phyloP scores from a whole-genome alignment of 805 yeast species.

The Starmerella bombicola region DNA sequence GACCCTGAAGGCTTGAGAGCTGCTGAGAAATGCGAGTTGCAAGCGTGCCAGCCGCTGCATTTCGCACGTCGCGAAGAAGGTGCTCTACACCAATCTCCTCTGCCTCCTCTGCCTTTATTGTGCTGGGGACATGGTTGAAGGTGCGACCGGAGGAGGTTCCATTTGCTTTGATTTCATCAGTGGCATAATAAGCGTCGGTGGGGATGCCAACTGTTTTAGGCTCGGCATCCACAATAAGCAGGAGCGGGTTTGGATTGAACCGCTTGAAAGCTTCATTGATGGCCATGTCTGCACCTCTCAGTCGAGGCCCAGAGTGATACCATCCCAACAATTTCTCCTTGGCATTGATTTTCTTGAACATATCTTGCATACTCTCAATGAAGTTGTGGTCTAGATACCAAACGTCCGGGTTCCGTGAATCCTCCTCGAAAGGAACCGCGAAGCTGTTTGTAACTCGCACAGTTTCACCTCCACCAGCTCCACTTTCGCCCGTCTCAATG shows the following conservation, averaged over 20 bases:
- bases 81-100: slow-evolving; percentile 99
- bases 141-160: slow-evolving; percentile 89
- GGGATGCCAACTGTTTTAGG: slow-evolving; percentile 82
- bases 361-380: slow-evolving; percentile 90
- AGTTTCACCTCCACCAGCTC: slow-evolving; percentile 25
- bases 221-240: slow-evolving; percentile 83
- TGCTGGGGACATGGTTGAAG: slow-evolving; percentile 83
- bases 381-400: slow-evolving; percentile 97
- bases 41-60: slow-evolving; percentile 89
- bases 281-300: slow-evolving; percentile 74
- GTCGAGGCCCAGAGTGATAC: slow-evolving; percentile 97
- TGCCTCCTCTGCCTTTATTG: slow-evolving; percentile 95
- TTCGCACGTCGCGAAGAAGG: slow-evolving; percentile 81
- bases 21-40: slow-evolving; percentile 81
- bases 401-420: slow-evolving; percentile 75
- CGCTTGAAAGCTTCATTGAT: slow-evolving; percentile 82
- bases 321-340: slow-evolving; percentile 95
- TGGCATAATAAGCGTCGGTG: slow-evolving; percentile 85
- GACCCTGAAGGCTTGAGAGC: slow-evolving; percentile 73
- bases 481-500: slow-evolving; percentile 18
- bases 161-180: slow-evolving; percentile 92
- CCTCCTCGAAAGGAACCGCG: slow-evolving; percentile 98
- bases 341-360: slow-evolving; percentile 96
- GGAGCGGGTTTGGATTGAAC: slow-evolving; percentile 67
- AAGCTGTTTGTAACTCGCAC: slow-evolving; percentile 80